phyloP scores from a whole-genome alignment of 371 early-diverging fungal genomes.

The Mortierella sp. region DNA sequence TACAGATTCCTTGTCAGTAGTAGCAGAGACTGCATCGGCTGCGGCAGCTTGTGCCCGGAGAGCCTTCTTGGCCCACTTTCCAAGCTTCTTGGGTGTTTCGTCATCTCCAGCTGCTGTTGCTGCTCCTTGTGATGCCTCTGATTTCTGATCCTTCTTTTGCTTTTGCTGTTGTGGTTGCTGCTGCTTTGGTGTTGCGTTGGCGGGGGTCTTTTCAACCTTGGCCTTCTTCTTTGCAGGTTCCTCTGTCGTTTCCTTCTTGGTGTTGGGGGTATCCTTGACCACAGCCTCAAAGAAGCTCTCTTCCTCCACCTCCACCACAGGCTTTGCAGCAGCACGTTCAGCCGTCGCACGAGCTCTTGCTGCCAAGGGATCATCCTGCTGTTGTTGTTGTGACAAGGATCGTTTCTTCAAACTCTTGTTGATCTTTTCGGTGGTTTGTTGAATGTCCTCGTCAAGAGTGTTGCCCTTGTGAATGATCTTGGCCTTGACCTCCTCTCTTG shows the following conservation, averaged over 20 bases:
- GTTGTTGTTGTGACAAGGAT: slow-evolving; percentile 19
- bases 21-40: neutral
- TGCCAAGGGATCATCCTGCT: slow-evolving; percentile 25
- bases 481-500: slow-evolving; percentile 34
- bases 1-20: neutral
- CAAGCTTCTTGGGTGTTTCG: slow-evolving; percentile 29
- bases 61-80: slow-evolving; percentile 51
- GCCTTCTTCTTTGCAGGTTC: slow-evolving; percentile 2
- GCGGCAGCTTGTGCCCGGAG: slow-evolving; percentile 23
- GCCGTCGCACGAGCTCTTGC: slow-evolving; percentile 45
- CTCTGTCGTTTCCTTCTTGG: slow-evolving; percentile 2
- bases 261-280: slow-evolving; percentile 22
- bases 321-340: slow-evolving; percentile 22
- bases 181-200: slow-evolving; percentile 3
- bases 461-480: slow-evolving; percentile 36
- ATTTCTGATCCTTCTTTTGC: neutral
- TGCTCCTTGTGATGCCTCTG: neutral
- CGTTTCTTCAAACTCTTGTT: slow-evolving; percentile 30
- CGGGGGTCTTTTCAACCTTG: slow-evolving; percentile 10
- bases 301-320: slow-evolving; percentile 21
- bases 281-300: slow-evolving; percentile 47
- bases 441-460: slow-evolving; percentile 22
- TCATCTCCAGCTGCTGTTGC: slow-evolving; percentile 1
- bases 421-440: slow-evolving; percentile 31
- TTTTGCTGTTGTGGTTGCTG: slow-evolving; percentile 3